Base-by-base conservation (phyloP, 768 basidiomycete species). In the Boletellus sp. region DNA sequence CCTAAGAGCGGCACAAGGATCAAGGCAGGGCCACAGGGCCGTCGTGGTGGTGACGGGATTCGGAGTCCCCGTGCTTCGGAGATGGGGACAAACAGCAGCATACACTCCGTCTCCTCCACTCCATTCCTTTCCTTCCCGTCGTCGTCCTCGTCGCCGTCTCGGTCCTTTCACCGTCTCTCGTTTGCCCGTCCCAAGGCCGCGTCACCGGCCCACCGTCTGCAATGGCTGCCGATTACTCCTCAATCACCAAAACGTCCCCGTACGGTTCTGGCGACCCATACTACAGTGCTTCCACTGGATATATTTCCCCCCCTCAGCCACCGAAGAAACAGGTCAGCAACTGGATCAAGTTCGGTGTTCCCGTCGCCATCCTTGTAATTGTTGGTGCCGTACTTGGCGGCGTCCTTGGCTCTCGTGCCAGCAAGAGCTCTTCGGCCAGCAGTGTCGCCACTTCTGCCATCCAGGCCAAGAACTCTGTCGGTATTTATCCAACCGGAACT, bases 341-440 rank as follows among this genome's bases (percentile, higher is more conserved):
- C 48, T 92, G 85, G 88, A 70, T 90, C 55, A 89, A 86, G 69
- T 72, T 86, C 47, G 89, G 85, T 55, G 61, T 90, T 19, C 89
- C 88, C 15, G 65, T 87, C 45, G 73, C 75, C 22, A 64, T 90
- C 53, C 64, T 85, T 22, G 75, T 87, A 53, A 78, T 88, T 53
- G 71, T 74, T 42, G 88, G 73, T 35, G 87, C 81, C 38, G 78
- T 90, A 20, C 70, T 90, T 22, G 94, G 88, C 31, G 92, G 86
- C 56, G 80, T 97, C 39, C 57, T 97, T 23, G 94, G 88, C 35
- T 80, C 81, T 41, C 80, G 80, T 40, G 69, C 76, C 13, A 57
- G 68, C 58, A 77, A 76, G 50, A 72, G 71, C 34, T 64, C 60
- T 57, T 50, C 62, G 17, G 42, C 66, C n/a, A 55, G 43, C 42